Base-by-base conservation (phyloP, 768 basidiomycete species). In the Agrocybe pediades region DNA sequence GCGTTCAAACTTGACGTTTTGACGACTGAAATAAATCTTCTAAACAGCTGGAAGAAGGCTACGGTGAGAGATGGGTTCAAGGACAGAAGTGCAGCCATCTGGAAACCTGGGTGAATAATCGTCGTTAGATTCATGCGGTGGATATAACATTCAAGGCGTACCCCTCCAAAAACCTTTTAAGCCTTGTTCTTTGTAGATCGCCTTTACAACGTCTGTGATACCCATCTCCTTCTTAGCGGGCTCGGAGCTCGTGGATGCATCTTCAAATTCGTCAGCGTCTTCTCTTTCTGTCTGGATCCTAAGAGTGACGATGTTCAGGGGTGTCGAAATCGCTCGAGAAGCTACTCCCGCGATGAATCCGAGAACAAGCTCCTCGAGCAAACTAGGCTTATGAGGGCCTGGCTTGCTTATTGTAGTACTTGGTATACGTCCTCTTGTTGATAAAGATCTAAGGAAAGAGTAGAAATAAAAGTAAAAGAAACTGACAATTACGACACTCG, bases 391-490 rank as follows among this genome's bases (percentile, higher is more conserved):
- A 45, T 74, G 66, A 16, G 59, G 19, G 27, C 54, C 60, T 49
- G 53, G 56, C 27, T 36, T 24, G 16, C 41, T 43, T 17, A 46
- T 39, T 11, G 42, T 46, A 2, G 42, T 30, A 24, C 57, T 49
- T 1, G 58, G 53, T 15, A 66, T 55, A 11, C 58, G 67, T 17
- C 76, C 65, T 8, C 71, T 71, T 1, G 75, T 72, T 5, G 75
- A 71, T 11, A 78, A 48, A 6, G 71, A 71, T 1, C 71, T 64
- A 11, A 85, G 71, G 54, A 77, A 75, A 0, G 83, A 74, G 61
- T 84, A 85, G 55, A 79, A 73, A 54, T 83, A 82, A 57, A 83
- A 85, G 60, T 84, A 86, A 49, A 84, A 70, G 59, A 86, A 85
- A 61, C 83, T 84, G 33, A 51, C 3, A 41, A 26, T n/a, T n/a